phyloP scores from a whole-genome alignment of 2,329 filamentous ascomycete species.

The Hypoxylon sp. region DNA sequence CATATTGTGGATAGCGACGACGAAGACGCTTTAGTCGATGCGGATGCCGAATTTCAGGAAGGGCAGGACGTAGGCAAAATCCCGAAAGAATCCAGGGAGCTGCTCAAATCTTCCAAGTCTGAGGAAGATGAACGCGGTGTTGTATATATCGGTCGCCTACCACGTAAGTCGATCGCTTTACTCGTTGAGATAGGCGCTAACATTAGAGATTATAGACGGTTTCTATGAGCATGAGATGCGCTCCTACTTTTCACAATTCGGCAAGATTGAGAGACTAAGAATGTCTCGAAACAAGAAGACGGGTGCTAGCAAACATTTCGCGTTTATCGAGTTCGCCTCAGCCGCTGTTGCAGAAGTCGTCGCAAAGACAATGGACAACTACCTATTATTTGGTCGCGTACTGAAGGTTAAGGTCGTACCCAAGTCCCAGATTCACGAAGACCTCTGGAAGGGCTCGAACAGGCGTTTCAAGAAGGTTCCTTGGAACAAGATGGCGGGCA shows the following conservation, averaged over 20 bases:
- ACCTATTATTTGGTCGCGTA: constrained; percentile 94
- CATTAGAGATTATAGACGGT: constrained; percentile 64
- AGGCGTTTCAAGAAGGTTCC: constrained; percentile 90
- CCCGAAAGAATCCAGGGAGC: constrained; percentile 63
- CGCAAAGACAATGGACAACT: constrained; percentile 86
- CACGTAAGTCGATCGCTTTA: constrained; percentile 58
- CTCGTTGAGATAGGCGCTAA: constrained; percentile 25
- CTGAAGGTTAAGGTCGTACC: constrained; percentile 88
- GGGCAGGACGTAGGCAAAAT: constrained; percentile 67
- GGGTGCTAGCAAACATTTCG: constrained; percentile 92
- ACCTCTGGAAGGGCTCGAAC: constrained; percentile 92
- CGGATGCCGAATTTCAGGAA: constrained; percentile 59
- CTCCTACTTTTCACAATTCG: constrained; percentile 94
- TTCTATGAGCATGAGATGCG: constrained; percentile 98
- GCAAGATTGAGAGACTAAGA: constrained; percentile 81
- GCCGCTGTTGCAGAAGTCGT: constrained; percentile 88
- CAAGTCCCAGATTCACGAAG: constrained; percentile 81
- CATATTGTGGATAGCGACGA: constrained; percentile 63
- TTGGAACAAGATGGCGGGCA: constrained; percentile 87
- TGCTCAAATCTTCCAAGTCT: constrained; percentile 59
- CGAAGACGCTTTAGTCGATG: constrained; percentile 55
- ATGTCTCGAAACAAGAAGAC: constrained; percentile 94
- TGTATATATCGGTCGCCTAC: constrained; percentile 91
- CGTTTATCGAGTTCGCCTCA: constrained; percentile 91
- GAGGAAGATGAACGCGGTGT: constrained; percentile 74